Percentiles rank a stretch among this genome's conserved stretches.
These are phyloP conservation scores for maize (Zea mays) DNA, from an alignment of 176 grass and related monocot species.

Conservation along the genomic window Zm-B73-REFERENCE-NAM-5.0 NC_050098.1:21370001-21370500, in stretches of 20 bases:
- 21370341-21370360: neutral
- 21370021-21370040: slow-evolving; percentile 80
- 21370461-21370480: neutral
- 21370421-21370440: neutral
- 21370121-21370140: neutral
- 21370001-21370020: slow-evolving; percentile 43
- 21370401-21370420: neutral
- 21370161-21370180: slow-evolving; percentile 87
- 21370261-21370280: slow-evolving; percentile 85
- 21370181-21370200: slow-evolving; percentile 98
- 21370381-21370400: neutral
- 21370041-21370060: slow-evolving; percentile 85
- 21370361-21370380: neutral
- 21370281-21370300: neutral
- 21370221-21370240: slow-evolving; percentile 98
- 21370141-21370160: slow-evolving; percentile 74
- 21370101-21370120: neutral
- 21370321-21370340: neutral
- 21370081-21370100: neutral
- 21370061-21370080: neutral
- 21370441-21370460: neutral
- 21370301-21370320: neutral
- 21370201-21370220: slow-evolving; percentile 93
- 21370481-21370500: too few species aligned
- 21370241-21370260: slow-evolving; percentile 99